These are phyloP conservation scores for Botrytis aclada DNA, from an alignment of 2,329 filamentous ascomycete genomes.

Conservation along the genomic window DNA sequence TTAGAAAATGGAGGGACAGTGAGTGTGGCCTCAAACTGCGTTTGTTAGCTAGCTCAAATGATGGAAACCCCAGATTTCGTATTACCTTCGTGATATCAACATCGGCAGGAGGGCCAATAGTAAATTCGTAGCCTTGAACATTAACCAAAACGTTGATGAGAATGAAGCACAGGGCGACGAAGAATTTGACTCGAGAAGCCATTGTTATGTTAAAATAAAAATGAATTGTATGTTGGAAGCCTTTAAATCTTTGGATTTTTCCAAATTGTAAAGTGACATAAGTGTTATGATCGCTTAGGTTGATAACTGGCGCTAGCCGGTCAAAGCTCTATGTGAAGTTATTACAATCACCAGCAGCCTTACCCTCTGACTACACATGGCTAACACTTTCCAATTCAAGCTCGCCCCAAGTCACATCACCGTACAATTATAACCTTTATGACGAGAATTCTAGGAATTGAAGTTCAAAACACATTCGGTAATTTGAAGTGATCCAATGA, in stretches of 20 bases:
- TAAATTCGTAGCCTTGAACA: not conserved
- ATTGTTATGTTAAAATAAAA: not conserved
- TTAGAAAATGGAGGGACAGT: constrained; percentile 25
- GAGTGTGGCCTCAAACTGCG: constrained; percentile 27
- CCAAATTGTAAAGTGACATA: not conserved
- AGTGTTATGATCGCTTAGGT: not conserved
- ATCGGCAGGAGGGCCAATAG: not conserved
- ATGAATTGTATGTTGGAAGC: not conserved
- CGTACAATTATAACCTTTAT: not conserved
- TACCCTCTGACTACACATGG: not conserved
- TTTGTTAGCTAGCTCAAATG: not conserved
- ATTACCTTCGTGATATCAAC: not conserved
- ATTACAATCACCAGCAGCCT: not conserved
- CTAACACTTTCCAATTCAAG: not conserved
- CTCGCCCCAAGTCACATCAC: not conserved
- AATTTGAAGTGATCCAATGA: not conserved
- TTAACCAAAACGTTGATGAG: not conserved
- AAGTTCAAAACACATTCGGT: not conserved
- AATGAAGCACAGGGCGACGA: not conserved
- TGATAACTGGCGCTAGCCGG: not conserved
- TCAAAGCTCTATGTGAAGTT: not conserved
- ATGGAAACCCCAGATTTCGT: too few species aligned
- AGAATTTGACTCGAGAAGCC: not conserved
- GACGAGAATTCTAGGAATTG: not conserved
- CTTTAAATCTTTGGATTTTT: too few species aligned